Evolutionary conservation across 306 rosid genomes (phyloP).

Genomic region (Fragaria iinumae): DNA sequence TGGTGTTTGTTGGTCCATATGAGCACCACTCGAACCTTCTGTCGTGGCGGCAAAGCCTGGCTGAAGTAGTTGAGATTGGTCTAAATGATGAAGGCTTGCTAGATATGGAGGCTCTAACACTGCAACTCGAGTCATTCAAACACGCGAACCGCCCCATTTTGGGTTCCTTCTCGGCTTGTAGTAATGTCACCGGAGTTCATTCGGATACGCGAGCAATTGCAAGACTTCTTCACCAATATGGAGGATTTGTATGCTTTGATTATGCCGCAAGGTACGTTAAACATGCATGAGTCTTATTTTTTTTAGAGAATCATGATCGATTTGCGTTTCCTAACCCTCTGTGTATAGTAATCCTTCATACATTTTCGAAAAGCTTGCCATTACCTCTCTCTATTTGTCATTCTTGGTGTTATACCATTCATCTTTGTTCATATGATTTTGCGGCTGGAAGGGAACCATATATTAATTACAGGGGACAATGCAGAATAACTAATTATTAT

Average conservation of each 20-base stretch:
- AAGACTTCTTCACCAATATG: conserved; percentile 60
- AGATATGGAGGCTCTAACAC: conserved; percentile 50
- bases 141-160: conserved; percentile 51
- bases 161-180: conserved; percentile 89
- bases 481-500: background rate
- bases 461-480: too few species aligned
- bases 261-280: conserved; percentile 71
- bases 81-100: conserved; percentile 52
- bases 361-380: background rate
- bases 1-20: conserved; percentile 77
- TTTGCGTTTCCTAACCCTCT: background rate
- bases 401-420: too few species aligned
- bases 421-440: too few species aligned
- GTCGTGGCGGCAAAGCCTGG: conserved; percentile 82
- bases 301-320: background rate
- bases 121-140: conserved; percentile 46
- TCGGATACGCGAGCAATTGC: conserved; percentile 66
- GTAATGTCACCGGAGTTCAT: conserved; percentile 80
- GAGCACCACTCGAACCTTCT: conserved; percentile 91
- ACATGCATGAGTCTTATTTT: background rate
- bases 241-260: conserved; percentile 75
- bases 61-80: conserved; percentile 74
- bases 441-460: too few species aligned
- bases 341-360: background rate
- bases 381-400: background rate